Base-by-base conservation (phyloP, 2,329 filamentous ascomycete species). In the Akanthomyces lecanii region DNA sequence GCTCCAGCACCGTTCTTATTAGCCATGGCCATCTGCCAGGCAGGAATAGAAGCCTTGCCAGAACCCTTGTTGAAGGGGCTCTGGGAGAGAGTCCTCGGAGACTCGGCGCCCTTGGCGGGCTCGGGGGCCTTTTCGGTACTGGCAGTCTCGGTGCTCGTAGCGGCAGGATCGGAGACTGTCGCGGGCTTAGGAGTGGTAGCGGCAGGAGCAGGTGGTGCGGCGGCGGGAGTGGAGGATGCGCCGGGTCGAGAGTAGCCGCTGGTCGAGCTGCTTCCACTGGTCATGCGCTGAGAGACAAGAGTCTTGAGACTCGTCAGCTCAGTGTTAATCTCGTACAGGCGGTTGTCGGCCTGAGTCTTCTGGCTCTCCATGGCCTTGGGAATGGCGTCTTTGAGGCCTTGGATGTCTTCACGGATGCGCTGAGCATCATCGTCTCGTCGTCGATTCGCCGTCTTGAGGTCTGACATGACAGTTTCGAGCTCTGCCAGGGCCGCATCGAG, bases 231-330 rank as follows among this genome's bases (percentile, higher is more conserved):
- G 10, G 63, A 45, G 28, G 38, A 10, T 21, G 28, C 51, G 28
- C 25, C 38, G 11, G 28, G 33, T 55, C 52, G 47, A 23, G 63
- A 47, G 25, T 44, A 54, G 64, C 63, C 68, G 54, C 54, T 56
- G 40, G 61, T 60, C 10, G 68, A 59, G 36, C 72, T 59, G 8
- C 72, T 64, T 10, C 75, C 69, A 3, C 73, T 63, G 5, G 76
- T 80, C 82, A 88, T 83, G 65, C 86, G 78, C 74, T 88, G 85
- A 50, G 82, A 79, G 70, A 99, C 86, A 60, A 99, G 81, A 2
- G 91, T 90, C 83, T 97, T 98, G 70, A 99, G 79, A 73, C 93
- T 97, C 80, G 90, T 92, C 70, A 99, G 82, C 76, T 99, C 95
- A 7, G 82, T 85, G 68, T 91, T 90, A 67, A 99, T 85, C 70